Percentiles rank a stretch among this genome's conserved stretches.
phyloP scores from a whole-genome alignment of 2,329 filamentous ascomycete genomes.

The Coniochaeta sp. region DNA sequence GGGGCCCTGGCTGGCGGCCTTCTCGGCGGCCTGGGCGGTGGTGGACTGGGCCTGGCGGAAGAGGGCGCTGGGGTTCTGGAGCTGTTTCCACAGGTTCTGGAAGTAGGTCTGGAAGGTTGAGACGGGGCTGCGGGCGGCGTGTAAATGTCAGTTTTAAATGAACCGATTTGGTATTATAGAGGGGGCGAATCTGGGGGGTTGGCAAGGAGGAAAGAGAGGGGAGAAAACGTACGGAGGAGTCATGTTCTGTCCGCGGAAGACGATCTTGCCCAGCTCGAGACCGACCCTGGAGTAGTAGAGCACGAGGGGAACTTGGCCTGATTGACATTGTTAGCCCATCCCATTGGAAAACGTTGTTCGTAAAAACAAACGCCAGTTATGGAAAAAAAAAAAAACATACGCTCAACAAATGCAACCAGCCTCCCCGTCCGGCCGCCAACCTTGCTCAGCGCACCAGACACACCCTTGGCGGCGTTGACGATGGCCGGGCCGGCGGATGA shows the following conservation, averaged over 20 bases:
- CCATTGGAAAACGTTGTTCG: too few relatives aligned
- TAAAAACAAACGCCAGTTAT: too few relatives aligned
- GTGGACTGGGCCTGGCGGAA: conserved; percentile 31
- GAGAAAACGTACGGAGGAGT: conserved; percentile 72
- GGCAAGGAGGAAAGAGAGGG: too few relatives aligned
- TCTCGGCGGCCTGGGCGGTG: conserved; percentile 49
- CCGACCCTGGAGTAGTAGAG: conserved; percentile 89
- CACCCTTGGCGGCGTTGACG: conserved; percentile 61
- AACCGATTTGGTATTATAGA: not conserved
- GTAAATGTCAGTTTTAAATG: not conserved
- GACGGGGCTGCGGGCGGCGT: conserved; percentile 48
- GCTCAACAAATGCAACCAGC: conserved; percentile 73
- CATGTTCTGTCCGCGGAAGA: conserved; percentile 88
- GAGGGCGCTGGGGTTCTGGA: conserved; percentile 60
- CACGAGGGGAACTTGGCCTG: conserved; percentile 78
- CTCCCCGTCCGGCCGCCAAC: conserved; percentile 78
- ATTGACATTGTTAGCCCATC: conserved; percentile 9
- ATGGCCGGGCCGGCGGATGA: conserved; percentile 74
- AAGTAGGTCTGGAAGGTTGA: conserved; percentile 83
- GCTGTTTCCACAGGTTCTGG: conserved; percentile 62
- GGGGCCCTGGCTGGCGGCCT: conserved; percentile 28
- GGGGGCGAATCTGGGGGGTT: too few relatives aligned
- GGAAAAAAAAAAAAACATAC: conserved; percentile 48
- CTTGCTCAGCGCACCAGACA: conserved; percentile 60
- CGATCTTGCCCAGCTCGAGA: conserved; percentile 78